Evolutionary conservation across 495 filamentous ascomycete species (phyloP), one percentile per base, ranked within the genome.

Genomic region (Penicillium coprophilum): DNA sequence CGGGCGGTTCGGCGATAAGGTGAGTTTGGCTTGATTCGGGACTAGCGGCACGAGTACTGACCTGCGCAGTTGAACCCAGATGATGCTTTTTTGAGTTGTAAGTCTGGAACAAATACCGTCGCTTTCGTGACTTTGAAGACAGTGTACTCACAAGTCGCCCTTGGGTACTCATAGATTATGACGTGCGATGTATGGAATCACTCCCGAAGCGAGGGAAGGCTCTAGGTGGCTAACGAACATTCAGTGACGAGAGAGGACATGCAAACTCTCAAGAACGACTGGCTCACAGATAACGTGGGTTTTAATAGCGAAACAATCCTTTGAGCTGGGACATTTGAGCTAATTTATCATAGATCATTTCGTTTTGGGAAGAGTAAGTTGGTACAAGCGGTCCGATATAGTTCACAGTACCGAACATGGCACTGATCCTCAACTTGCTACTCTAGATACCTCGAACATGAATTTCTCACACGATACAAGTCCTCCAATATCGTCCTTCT

Each of bases 251-350:
- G 83, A 67, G 90, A 93, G 65, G 94, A 98, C 71, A 82, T 97
- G 58, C 87, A 88, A 69, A 85, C 86, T 28, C 80, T 98, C 45
- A 93, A 89, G 75, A 78, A 89, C 68, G 95, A 97, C 77, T 98
- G 94, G 94, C 78, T 98, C 46, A 97, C 93, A n/a, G 94, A 98
- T 70, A 96, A 96, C 77, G 92, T 96, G 82, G 54, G 86, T 72
- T 55, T 39, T 31, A 27, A 55, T 30, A 11, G 11, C 40, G 20
- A 55, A 17, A 54, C 49, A 45, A 50, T 40, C 27, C 51, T 53
- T 31, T n/a, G 51, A 15, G 21, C 44, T 55, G 10, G 34, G 21
- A 45, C 39, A 58, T 53, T 34, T 41, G 28, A 56, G 40, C 52
- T 64, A 58, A 68, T 27, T 46, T 53, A 38, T 62, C 46, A 55